These are phyloP conservation scores for Vigna angularis DNA, from an alignment of 306 rosid genomes.

Conservation along the genomic window DNA sequence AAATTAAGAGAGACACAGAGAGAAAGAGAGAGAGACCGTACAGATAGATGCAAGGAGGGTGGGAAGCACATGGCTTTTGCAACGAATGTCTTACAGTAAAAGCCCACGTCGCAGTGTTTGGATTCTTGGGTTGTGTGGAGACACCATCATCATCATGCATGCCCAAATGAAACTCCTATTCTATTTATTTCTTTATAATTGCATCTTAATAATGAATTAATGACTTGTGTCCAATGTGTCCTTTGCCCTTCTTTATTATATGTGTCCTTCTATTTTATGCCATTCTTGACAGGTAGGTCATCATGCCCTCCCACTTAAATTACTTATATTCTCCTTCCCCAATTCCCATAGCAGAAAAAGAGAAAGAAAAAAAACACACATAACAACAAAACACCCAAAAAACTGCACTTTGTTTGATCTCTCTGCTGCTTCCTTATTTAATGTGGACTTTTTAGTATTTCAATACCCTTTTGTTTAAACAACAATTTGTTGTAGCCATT, in stretches of 20 bases:
- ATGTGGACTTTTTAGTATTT: constrained; percentile 43
- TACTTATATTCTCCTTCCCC: constrained; percentile 46
- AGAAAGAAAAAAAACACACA: constrained; percentile 15
- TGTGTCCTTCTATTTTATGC: constrained; percentile 41
- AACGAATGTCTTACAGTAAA: constrained; percentile 62
- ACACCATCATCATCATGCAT: constrained; percentile 79
- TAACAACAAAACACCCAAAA: constrained; percentile 61
- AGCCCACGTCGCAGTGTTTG: constrained; percentile 79
- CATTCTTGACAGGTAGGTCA: constrained; percentile 76
- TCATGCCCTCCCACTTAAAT: constrained; percentile 78
- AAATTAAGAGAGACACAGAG: background rate
- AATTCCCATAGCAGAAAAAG: constrained; percentile 45
- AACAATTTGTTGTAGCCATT: constrained; percentile 44
- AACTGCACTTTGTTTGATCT: constrained; percentile 62
- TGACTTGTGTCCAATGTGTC: constrained; percentile 50
- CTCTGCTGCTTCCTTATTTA: constrained; percentile 41
- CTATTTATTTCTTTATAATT: constrained; percentile 71
- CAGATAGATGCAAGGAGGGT: constrained; percentile 59
- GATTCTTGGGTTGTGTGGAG: constrained; percentile 69
- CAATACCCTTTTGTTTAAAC: constrained; percentile 45
- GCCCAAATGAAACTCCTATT: constrained; percentile 57
- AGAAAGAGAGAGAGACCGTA: constrained; percentile 37
- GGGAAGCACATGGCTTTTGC: constrained; percentile 81
- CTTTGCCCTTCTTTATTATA: constrained; percentile 38
- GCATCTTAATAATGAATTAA: constrained; percentile 51